Base-by-base conservation (phyloP, 2,329 filamentous ascomycete genomes). In the Chaetomium sp. region DNA sequence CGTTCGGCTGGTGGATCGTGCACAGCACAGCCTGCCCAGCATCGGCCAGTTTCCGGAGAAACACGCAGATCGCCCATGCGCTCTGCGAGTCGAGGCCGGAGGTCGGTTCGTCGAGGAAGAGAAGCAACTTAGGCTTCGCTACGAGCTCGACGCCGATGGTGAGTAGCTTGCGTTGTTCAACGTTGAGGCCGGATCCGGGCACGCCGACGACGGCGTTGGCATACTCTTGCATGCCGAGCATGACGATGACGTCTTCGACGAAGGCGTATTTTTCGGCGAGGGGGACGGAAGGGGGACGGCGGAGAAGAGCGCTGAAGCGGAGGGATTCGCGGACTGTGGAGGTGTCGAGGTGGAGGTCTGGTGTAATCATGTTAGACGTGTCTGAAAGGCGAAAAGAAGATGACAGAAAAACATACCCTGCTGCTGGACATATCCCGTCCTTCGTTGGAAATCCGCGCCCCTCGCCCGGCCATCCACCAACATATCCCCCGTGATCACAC, bases 31-130 rank as follows among this genome's bases (percentile, higher is more conserved):
- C 74, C 60, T 80, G 77, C 5, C 76, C 76, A 4, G 69, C 71
- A 53, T 76, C 70, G 3, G 80, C 76, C 1, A 87, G 74, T 61
- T 87, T 89, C 59, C 86, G 80, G 47, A 90, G 77, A 5, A 89
- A 75, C 65, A 81, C 79, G 45, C 82, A 79, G 65, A 89, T 89
- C 55, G 84, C 82, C 84, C 85, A 89, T 1, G 86, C 86, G 1
- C 84, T 88, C 66, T 89, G 85, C 65, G 78, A 83, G 68, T 90
- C 87, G 35, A 89, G 77, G 68, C 87, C 87, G 34, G 84, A 87
- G 6, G 86, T 89, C 3, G 87, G 87, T 67, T 90, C 87, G 64
- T 90, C 87, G 11, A 89, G 75, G 75, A 84, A 86, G 1, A 86
- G 75, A 0, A 85, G 69, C 0, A 85, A 73, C 58, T 77, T 77